These are phyloP conservation scores for Wickerhamiella infanticola DNA, from an alignment of 1,139 yeast species.

Conservation along the genomic window DNA sequence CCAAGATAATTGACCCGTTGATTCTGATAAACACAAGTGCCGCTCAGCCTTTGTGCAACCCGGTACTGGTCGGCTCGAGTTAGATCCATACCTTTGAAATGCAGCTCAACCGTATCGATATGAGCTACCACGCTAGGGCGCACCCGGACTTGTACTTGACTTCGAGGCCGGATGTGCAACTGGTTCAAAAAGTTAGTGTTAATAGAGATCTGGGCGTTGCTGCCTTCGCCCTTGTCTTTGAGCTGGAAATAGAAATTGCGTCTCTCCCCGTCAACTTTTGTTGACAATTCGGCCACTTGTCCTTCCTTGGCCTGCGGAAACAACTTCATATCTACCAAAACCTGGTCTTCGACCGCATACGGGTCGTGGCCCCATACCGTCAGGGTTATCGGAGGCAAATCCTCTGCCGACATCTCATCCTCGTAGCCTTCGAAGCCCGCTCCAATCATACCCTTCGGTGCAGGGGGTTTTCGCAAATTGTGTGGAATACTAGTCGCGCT, in stretches of 20 bases:
- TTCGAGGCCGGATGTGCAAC: slow-evolving; percentile 53
- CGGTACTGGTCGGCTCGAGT: slow-evolving; percentile 94
- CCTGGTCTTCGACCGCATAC: slow-evolving; percentile 41
- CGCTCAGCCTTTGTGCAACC: slow-evolving; percentile 45
- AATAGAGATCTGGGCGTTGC: slow-evolving; percentile 35
- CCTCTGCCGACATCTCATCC: not conserved
- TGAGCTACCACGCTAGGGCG: slow-evolving; percentile 29
- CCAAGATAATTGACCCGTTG: slow-evolving; percentile 53
- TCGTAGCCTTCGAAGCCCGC: slow-evolving; percentile 1
- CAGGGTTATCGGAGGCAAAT: slow-evolving; percentile 20
- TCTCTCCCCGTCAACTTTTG: slow-evolving; percentile 13
- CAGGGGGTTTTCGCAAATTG: not conserved
- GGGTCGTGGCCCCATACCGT: slow-evolving; percentile 66
- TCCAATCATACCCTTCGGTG: not conserved
- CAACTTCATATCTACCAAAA: slow-evolving; percentile 42
- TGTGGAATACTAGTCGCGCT: not conserved
- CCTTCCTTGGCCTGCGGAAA: slow-evolving; percentile 44
- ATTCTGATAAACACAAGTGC: slow-evolving; percentile 48
- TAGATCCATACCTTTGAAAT: slow-evolving; percentile 63
- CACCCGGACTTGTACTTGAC: slow-evolving; percentile 41
- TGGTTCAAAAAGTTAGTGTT: slow-evolving; percentile 43
- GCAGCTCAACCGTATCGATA: slow-evolving; percentile 71
- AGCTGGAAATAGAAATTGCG: slow-evolving; percentile 13
- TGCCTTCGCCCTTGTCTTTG: slow-evolving; percentile 1
- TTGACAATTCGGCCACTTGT: slow-evolving; percentile 54